These are phyloP conservation scores for Coemansia sp. DNA, from an alignment of 192 early-diverging fungal species.

Conservation along the genomic window DNA sequence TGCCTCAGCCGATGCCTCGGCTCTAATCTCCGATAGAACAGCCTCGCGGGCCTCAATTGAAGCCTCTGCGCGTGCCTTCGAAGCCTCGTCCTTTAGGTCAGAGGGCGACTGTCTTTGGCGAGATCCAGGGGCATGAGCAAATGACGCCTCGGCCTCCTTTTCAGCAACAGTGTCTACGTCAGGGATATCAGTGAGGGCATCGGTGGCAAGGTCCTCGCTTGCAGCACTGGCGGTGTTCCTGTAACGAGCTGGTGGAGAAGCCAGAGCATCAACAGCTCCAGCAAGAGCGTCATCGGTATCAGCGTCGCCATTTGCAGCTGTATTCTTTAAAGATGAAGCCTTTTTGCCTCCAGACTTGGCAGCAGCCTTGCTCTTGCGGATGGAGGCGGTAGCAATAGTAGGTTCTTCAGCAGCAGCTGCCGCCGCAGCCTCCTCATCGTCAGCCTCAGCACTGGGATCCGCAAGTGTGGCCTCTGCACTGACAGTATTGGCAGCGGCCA, in stretches of 20 bases:
- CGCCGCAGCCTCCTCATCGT: not conserved
- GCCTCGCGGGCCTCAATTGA: constrained; percentile 33
- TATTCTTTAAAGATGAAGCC: not conserved
- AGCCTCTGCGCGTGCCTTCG: constrained; percentile 25
- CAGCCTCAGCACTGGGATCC: not conserved
- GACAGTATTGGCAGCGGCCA: not conserved
- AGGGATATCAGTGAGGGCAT: not conserved
- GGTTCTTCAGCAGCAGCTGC: not conserved
- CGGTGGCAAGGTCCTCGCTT: not conserved
- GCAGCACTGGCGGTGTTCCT: not conserved
- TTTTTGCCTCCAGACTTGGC: not conserved
- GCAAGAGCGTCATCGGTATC: not conserved
- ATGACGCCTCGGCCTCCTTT: constrained; percentile 2
- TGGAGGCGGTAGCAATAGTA: constrained; percentile 3
- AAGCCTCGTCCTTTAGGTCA: constrained; percentile 24
- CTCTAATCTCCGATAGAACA: constrained; percentile 34
- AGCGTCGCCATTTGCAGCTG: not conserved
- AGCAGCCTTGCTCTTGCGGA: not conserved
- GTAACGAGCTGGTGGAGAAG: not conserved
- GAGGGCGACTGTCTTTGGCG: constrained; percentile 3
- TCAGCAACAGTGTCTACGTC: constrained; percentile 5
- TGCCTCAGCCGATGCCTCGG: constrained; percentile 40
- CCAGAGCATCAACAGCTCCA: not conserved
- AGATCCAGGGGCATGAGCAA: constrained; percentile 11
- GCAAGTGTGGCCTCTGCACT: not conserved